A percentile compares a stretch with the other conserved stretches of the same genome.
These are phyloP conservation scores for Sistotremastrum niveocremeum DNA, from an alignment of 768 basidiomycete genomes.

Conservation along the genomic window DNA sequence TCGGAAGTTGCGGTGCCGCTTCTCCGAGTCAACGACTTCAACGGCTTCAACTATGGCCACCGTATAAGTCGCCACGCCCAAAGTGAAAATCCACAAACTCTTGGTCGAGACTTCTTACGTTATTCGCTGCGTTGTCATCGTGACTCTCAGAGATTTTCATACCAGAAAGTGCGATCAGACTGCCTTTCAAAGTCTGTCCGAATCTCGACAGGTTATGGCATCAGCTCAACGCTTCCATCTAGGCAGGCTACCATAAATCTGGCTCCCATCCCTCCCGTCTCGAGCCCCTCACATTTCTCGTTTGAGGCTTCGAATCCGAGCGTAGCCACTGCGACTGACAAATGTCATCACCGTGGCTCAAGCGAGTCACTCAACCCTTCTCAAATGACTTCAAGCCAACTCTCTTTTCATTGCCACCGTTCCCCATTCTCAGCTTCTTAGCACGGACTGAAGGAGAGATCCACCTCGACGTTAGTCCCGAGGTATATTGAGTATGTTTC, in stretches of 20 bases:
- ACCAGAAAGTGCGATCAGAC: conserved; percentile 50
- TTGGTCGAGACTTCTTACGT: too few species aligned
- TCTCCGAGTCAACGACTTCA: too few species aligned
- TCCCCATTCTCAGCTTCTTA: conserved; percentile 80
- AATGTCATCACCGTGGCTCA: conserved; percentile 81
- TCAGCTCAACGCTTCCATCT: conserved; percentile 80
- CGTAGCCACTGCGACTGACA: conserved; percentile 81
- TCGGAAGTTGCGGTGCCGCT: too few species aligned
- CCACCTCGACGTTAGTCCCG: conserved; percentile 78
- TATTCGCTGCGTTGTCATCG: conserved; percentile 68
- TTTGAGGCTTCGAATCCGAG: conserved; percentile 76
- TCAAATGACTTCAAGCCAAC: conserved; percentile 62
- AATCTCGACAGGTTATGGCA: conserved; percentile 86
- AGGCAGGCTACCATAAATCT: conserved; percentile 70
- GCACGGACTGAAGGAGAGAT: conserved; percentile 81
- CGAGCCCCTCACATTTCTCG: conserved; percentile 83
- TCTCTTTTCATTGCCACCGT: conserved; percentile 83
- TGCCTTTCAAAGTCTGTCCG: too few species aligned
- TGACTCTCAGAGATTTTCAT: conserved; percentile 52
- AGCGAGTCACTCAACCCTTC: conserved; percentile 79
- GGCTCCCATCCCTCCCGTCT: conserved; percentile 67
- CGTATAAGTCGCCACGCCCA: too few species aligned
- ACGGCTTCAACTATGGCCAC: too few species aligned
- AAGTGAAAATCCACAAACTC: too few species aligned
- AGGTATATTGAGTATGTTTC: conserved; percentile 9